Evolutionary conservation across 805 yeast species (phyloP).

Genomic region (Metahyphopichia silvanorum): DNA sequence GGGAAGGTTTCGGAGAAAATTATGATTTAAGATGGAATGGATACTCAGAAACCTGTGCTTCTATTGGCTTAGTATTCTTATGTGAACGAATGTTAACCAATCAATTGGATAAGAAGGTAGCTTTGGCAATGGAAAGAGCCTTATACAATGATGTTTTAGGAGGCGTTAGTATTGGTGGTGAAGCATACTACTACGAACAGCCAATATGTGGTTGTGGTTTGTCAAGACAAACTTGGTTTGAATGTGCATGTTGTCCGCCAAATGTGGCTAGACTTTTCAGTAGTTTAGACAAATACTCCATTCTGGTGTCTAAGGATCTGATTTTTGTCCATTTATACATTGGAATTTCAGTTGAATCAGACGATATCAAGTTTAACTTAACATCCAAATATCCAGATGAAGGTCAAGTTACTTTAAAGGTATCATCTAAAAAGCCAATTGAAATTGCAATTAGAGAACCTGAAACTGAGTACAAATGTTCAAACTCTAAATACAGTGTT

Average conservation of each 20-base stretch:
- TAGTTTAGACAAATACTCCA: conserved; percentile 15
- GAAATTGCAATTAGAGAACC: conserved; percentile 12
- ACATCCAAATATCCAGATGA: conserved; percentile 10
- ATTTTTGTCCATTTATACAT: conserved; percentile 12
- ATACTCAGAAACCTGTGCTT: conserved; percentile 23
- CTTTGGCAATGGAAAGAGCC: conserved; percentile 17
- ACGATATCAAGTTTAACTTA: conserved; percentile 4
- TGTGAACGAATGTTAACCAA: conserved; percentile 12
- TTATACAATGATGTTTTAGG: conserved; percentile 17
- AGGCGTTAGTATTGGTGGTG: conserved; percentile 19
- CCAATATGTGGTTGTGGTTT: conserved; percentile 12
- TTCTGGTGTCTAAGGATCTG: conserved; percentile 4
- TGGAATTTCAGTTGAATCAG: conserved; percentile 6
- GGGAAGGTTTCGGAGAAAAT: conserved; percentile 23
- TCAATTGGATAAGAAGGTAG: conserved; percentile 9
- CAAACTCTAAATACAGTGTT: conserved; percentile 1
- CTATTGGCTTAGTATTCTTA: conserved; percentile 15
- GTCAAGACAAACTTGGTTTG: conserved; percentile 16
- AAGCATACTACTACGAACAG: conserved; percentile 16
- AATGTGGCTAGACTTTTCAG: conserved; percentile 18
- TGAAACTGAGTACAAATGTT: conserved; percentile 2
- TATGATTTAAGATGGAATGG: conserved; percentile 18
- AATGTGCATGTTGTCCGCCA: conserved; percentile 20
- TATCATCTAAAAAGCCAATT: conserved; percentile 6
- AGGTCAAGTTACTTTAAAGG: conserved; percentile 7